These are phyloP conservation scores for Hysterium pulicare DNA, from an alignment of 2,329 filamentous ascomycete genomes.

Conservation along the genomic window DNA sequence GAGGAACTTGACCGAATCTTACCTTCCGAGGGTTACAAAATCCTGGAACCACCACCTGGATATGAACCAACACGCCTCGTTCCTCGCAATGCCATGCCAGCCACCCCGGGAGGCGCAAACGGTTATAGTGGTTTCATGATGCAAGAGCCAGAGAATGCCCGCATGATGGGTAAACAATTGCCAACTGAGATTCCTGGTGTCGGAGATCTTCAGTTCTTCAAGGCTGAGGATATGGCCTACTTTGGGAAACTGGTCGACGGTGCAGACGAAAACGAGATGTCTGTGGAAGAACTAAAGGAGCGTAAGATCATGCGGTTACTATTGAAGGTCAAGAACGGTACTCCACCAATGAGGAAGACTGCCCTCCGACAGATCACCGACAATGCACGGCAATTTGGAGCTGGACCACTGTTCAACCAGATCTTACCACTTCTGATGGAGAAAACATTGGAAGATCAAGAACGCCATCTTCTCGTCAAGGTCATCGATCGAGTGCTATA, in stretches of 20 bases:
- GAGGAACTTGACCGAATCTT: constrained; percentile 92
- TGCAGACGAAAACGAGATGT: constrained; percentile 84
- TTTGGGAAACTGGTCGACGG: constrained; percentile 97
- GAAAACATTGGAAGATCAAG: constrained; percentile 94
- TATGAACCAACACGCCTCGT: constrained; percentile 81
- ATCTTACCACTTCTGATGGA: constrained; percentile 97
- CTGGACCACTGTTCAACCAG: constrained; percentile 92
- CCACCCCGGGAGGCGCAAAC: constrained; percentile 58
- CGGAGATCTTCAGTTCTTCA: constrained; percentile 95
- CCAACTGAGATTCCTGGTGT: constrained; percentile 95
- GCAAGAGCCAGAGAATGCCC: constrained; percentile 85
- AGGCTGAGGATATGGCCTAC: constrained; percentile 97
- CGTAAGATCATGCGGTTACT: constrained; percentile 97
- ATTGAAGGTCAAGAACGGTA: constrained; percentile 98
- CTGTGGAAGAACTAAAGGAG: constrained; percentile 94
- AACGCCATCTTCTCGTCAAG: constrained; percentile 96
- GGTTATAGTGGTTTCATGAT: constrained; percentile 84
- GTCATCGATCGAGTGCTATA: constrained; percentile 98
- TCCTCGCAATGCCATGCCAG: constrained; percentile 70
- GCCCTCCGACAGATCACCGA: constrained; percentile 95
- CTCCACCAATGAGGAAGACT: constrained; percentile 97
- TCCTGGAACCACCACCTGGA: constrained; percentile 84
- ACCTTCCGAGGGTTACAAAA: constrained; percentile 87
- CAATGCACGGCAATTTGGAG: constrained; percentile 93
- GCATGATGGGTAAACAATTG: constrained; percentile 81